A percentile compares a stretch with the other conserved stretches of the same genome.
Evolutionary conservation across 371 early-diverging fungal genomes (phyloP).

Genomic region (Capniomyces stellatus): DNA sequence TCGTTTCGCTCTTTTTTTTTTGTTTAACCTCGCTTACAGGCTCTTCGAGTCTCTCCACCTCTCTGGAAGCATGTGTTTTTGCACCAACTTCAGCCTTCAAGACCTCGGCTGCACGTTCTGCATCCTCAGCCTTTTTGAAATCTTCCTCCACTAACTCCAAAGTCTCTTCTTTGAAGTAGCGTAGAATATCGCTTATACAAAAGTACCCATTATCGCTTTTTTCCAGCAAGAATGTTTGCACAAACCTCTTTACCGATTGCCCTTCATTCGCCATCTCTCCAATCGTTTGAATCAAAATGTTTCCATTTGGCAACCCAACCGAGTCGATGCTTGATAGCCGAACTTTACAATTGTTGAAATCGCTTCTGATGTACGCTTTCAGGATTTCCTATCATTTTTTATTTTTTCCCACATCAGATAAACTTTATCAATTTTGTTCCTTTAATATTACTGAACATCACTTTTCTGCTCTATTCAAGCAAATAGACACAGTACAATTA

Average conservation of each 20-base stretch:
- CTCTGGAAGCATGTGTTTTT: not conserved
- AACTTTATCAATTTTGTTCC: no score
- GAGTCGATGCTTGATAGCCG: slow-evolving; percentile 76
- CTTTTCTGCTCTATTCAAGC: not conserved
- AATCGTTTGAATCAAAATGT: slow-evolving; percentile 78
- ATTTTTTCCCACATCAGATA: no score
- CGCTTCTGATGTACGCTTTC: slow-evolving; percentile 43
- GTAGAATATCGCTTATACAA: slow-evolving; percentile 86
- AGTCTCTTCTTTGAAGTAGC: slow-evolving; percentile 29
- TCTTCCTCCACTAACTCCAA: slow-evolving; percentile 42
- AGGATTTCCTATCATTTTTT: slow-evolving; percentile 45
- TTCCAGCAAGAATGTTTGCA: slow-evolving; percentile 81
- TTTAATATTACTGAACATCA: no score
- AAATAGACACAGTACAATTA: not conserved
- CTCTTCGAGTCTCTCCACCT: slow-evolving; percentile 20
- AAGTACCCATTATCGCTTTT: slow-evolving; percentile 75
- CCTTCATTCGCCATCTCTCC: slow-evolving; percentile 81
- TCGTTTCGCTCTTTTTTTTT: not conserved
- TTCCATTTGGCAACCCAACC: slow-evolving; percentile 50
- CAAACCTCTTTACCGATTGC: slow-evolving; percentile 63
- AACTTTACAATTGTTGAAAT: slow-evolving; percentile 68
- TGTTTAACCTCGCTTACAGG: not conserved
- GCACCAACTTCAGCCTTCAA: not conserved
- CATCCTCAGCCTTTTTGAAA: not conserved
- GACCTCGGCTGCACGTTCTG: slow-evolving; percentile 29